These are phyloP conservation scores for Bipolaris sorokiniana DNA, from an alignment of 2,329 filamentous ascomycete genomes.

Conservation along the genomic window DNA sequence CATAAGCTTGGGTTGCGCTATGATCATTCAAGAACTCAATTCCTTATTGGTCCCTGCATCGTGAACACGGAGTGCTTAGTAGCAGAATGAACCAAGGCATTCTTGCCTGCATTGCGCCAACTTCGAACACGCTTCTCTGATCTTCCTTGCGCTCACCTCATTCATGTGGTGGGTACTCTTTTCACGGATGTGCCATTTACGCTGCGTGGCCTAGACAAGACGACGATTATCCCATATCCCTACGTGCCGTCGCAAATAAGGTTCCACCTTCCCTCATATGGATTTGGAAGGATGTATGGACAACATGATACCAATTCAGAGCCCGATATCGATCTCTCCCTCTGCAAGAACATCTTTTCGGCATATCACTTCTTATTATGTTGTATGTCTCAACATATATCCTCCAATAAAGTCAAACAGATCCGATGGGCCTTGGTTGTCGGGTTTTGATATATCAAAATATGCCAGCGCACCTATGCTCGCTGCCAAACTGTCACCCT, in stretches of 20 bases:
- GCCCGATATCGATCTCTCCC: background rate
- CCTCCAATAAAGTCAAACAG: constrained; percentile 21
- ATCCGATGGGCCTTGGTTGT: constrained; percentile 14
- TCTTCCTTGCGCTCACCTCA: no score
- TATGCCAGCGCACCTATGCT: constrained; percentile 23
- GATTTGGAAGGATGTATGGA: background rate
- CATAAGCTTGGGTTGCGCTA: no score
- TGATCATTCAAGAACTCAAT: no score
- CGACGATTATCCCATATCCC: background rate
- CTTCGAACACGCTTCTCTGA: no score
- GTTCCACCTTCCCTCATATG: background rate
- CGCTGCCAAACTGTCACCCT: constrained; percentile 23
- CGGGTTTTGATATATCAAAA: constrained; percentile 24
- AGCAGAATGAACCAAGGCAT: no score
- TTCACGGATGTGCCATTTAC: no score
- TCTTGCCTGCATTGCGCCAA: no score
- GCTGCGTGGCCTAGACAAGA: no score
- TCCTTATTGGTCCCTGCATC: no score
- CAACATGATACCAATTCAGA: background rate
- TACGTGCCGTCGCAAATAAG: background rate
- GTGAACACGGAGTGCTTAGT: no score
- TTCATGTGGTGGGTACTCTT: no score
- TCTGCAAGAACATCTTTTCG: background rate
- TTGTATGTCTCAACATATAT: background rate
- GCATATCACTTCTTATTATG: background rate